Percentiles rank a stretch among this genome's conserved stretches.
Evolutionary conservation across 495 filamentous ascomycete species (phyloP).

Genomic region (Aspergillus leporis): DNA sequence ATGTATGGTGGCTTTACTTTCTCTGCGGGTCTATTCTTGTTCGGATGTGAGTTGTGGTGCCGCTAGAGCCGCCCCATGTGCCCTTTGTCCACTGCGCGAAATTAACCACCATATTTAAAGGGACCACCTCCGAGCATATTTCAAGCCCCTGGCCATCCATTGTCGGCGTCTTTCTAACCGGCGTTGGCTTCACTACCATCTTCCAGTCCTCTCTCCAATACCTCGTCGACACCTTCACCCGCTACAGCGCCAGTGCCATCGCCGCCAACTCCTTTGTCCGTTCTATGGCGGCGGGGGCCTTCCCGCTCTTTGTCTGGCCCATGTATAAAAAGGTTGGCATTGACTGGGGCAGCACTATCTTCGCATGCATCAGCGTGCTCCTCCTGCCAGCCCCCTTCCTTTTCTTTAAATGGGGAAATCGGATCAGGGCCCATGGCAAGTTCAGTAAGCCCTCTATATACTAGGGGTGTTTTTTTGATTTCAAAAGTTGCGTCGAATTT

Average conservation of each 20-base stretch:
- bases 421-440: constrained; percentile 32
- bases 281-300: constrained; percentile 53
- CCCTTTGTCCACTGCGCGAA: no score
- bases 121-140: no score
- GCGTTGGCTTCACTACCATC: constrained; percentile 50
- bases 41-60: no score
- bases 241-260: constrained; percentile 53
- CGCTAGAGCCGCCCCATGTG: no score
- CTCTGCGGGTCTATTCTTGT: no score
- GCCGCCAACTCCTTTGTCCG: constrained; percentile 60
- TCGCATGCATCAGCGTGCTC: constrained; percentile 34
- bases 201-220: constrained; percentile 32
- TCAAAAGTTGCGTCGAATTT: no score
- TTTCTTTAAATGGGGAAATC: constrained; percentile 38
- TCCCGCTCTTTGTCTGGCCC: constrained; percentile 54
- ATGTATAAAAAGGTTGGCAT: constrained; percentile 58
- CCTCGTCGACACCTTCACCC: constrained; percentile 40
- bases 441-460: constrained; percentile 21
- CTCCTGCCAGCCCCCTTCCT: constrained; percentile 43
- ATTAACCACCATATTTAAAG: no score
- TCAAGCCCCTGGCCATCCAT: constrained; percentile 1
- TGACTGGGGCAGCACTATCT: constrained; percentile 53
- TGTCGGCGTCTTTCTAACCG: constrained; percentile 38
- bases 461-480: not conserved
- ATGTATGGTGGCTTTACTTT: no score